These are phyloP conservation scores for Manihot esculenta DNA, from an alignment of 441 rosid species.

Conservation along the genomic window DNA sequence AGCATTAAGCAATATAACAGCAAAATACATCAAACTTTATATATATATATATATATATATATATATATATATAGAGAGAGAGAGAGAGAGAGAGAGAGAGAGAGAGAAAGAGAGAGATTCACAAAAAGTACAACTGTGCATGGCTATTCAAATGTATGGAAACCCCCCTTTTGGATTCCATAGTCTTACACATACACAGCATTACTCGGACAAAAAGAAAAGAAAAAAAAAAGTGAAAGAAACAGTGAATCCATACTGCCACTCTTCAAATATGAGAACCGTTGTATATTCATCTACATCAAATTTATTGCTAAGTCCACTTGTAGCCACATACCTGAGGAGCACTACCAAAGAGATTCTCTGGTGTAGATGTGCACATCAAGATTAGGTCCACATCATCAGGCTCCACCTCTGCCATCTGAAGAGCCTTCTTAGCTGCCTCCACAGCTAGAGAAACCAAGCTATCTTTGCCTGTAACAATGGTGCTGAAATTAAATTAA, in stretches of 20 bases:
- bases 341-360: slow-evolving; percentile 89
- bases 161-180: not conserved
- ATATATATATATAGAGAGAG: no score
- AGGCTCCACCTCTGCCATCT: slow-evolving; percentile 85
- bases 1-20: not conserved
- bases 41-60: no score
- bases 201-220: slow-evolving; percentile 3
- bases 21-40: no score
- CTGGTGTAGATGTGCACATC: slow-evolving; percentile 93
- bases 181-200: not conserved
- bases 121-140: not conserved
- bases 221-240: no score
- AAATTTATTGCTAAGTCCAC: slow-evolving; percentile 3
- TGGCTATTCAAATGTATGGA: not conserved
- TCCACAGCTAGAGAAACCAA: slow-evolving; percentile 60
- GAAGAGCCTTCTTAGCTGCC: slow-evolving; percentile 84
- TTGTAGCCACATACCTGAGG: slow-evolving; percentile 58
- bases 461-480: slow-evolving; percentile 68
- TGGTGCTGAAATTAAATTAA: slow-evolving; percentile 16
- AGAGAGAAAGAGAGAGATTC: no score
- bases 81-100: no score
- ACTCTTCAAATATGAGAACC: slow-evolving; percentile 6
- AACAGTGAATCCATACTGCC: slow-evolving; percentile 15
- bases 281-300: not conserved
- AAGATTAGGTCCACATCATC: slow-evolving; percentile 83